A percentile compares a stretch with the other conserved stretches of the same genome.
Conservation (phyloP, 352 stramenopile species). For the Globisporangium emineosum region DNA sequence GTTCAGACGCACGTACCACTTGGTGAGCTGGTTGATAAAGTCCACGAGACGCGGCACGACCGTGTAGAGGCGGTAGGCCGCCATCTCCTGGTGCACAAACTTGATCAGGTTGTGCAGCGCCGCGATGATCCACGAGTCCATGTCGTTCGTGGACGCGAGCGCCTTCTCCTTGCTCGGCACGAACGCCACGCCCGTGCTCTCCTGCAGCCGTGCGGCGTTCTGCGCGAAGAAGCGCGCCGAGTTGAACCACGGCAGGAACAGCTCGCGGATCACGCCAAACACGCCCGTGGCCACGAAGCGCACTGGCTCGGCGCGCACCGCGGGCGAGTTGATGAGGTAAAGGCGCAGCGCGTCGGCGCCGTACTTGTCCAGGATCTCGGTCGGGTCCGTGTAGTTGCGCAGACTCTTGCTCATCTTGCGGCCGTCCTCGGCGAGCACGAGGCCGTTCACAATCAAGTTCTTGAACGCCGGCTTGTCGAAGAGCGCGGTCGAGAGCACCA, state of each 20-base stretch:
- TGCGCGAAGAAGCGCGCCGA: conserved; percentile 99
- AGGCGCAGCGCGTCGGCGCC: conserved; percentile 98
- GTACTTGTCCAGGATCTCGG: conserved; percentile 95
- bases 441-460: conserved; percentile 99
- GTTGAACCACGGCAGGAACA: conserved; percentile 99
- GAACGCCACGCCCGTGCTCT: conserved; percentile 82
- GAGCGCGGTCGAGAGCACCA: conserved; percentile 98
- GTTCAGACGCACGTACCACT: conserved; percentile 99
- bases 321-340: conserved; percentile 99
- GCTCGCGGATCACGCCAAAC: conserved; percentile 96
- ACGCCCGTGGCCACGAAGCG: conserved; percentile 97
- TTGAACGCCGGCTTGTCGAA: conserved; percentile 99
- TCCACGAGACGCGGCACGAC: conserved; percentile 97
- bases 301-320: conserved; percentile 98
- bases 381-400: conserved; percentile 98
- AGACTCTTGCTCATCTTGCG: conserved; percentile 99
- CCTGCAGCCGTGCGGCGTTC: conserved; percentile 93
- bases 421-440: conserved; percentile 98
- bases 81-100: conserved; percentile 98
- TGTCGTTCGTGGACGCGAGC: conserved; percentile 93
- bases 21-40: conserved; percentile 99
- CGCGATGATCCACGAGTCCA: conserved; percentile 99
- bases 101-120: conserved; percentile 96
- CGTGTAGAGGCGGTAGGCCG: conserved; percentile 98
- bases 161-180: conserved; percentile 88